Base-by-base conservation (phyloP, 2,329 filamentous ascomycete genomes). In the Colletotrichum horii region DNA sequence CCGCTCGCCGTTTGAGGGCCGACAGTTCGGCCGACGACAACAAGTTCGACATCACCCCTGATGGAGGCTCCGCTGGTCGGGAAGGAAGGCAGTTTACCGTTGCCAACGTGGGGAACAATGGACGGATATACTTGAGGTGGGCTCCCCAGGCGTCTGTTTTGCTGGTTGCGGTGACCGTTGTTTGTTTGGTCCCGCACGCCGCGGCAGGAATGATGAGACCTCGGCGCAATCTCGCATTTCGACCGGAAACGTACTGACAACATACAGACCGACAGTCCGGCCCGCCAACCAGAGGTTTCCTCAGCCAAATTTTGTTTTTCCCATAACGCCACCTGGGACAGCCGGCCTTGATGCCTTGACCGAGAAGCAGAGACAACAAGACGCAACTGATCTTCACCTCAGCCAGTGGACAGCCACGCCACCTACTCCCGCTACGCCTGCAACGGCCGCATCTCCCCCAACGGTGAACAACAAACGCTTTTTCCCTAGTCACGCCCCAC, bases 91-190 rank as follows among this genome's bases (percentile, higher is more conserved):
- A 95, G 80, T 96, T 96, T 82, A 93, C 94, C 3, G 94, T 96
- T 70, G 92, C 93, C 66, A 96, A 96, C 83, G 94, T 96, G 75
- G 94, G 94, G 28, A 94, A 95, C 82, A 95, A 96, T 84, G 94
- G 94, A 52, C 92, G 93, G 82, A 95, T 96, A 83, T 96, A 95
- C 84, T 83, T 96, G 79, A 94, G 94, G 94, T 96, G 91, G 81
- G 90, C 76, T 38, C 52, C 22, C 34, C 16, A 36, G 30, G 24
- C 30, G 52, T 58, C 38, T 71, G 71, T 30, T 62, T 32, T 26
- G 36, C 36, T 64, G 56, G 24, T 36, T 76, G 64, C 74, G 65
- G 70, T 43, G 34, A 69, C 56, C n/a, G 43, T 74, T 48, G 58
- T 74, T 64, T n/a, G 32, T 32, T 36, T n/a, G 32, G 22, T 58